Conservation (phyloP, 208 protist species). For the Chromosphaera perkinsii region DNA sequence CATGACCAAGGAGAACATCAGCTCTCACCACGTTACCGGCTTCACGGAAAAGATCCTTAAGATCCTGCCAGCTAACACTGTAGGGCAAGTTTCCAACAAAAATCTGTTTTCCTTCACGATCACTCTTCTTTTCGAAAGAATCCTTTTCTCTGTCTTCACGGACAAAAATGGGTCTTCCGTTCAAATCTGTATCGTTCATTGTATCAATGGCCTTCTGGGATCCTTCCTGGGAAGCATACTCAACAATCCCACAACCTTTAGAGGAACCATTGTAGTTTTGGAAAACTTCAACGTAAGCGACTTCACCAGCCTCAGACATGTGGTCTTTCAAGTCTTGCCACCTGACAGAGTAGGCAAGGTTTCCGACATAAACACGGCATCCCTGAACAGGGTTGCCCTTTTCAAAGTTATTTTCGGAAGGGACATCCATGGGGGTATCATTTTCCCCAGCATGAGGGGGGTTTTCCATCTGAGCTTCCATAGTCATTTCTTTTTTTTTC, state of each 20-base stretch:
- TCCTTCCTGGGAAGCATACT: conserved; percentile 21
- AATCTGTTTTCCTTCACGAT: not conserved
- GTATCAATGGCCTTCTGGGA: conserved; percentile 29
- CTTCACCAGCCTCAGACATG: conserved; percentile 31
- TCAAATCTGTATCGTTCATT: conserved; percentile 31
- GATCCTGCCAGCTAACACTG: conserved; percentile 21
- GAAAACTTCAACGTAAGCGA: conserved; percentile 37
- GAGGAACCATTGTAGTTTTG: conserved; percentile 27
- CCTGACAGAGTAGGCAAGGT: conserved; percentile 32
- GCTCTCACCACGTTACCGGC: conserved; percentile 21
- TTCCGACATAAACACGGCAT: conserved; percentile 37
- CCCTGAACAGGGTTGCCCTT: not conserved
- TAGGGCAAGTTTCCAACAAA: conserved; percentile 26
- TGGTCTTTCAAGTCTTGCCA: conserved; percentile 50
- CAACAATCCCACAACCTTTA: conserved; percentile 38
- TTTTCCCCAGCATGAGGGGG: no score
- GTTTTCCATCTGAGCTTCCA: no score
- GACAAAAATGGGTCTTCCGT: conserved; percentile 32
- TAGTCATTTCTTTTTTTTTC: no score
- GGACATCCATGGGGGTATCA: no score
- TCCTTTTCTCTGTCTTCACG: conserved; percentile 36
- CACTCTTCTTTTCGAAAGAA: not conserved
- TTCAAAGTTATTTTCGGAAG: no score
- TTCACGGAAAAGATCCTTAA: conserved; percentile 27
- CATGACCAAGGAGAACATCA: conserved; percentile 8